Evolutionary conservation across 805 yeast species (phyloP).

Genomic region (Metschnikowia dekortorum): DNA sequence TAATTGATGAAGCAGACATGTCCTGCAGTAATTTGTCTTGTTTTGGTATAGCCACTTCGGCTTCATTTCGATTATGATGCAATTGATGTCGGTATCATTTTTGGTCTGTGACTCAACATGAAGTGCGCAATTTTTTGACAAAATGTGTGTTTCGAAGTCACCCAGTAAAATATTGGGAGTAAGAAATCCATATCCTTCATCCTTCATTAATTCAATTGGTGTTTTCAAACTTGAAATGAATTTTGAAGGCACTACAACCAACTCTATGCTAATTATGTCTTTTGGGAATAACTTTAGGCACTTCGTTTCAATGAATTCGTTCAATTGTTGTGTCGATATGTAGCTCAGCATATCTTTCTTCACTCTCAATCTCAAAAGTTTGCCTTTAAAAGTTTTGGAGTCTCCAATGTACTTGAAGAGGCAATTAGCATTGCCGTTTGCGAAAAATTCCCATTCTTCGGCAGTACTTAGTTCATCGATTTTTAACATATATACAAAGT

Average conservation of each 20-base stretch:
- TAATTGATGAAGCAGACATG: constrained; percentile 14
- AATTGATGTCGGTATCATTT: not conserved
- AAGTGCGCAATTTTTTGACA: constrained; percentile 36
- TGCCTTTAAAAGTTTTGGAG: constrained; percentile 27
- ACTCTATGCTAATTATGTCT: constrained; percentile 29
- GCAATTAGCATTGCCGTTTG: constrained; percentile 48
- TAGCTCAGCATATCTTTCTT: constrained; percentile 31
- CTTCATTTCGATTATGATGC: constrained; percentile 14
- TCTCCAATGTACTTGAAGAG: constrained; percentile 39
- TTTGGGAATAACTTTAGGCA: constrained; percentile 29
- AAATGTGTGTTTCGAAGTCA: constrained; percentile 21
- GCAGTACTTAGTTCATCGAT: constrained; percentile 4
- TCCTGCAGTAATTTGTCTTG: constrained; percentile 12
- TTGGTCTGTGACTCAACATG: constrained; percentile 13
- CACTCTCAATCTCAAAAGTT: constrained; percentile 37
- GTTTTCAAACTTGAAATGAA: constrained; percentile 28
- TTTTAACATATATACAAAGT: not conserved
- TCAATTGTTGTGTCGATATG: constrained; percentile 38
- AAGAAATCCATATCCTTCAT: constrained; percentile 42
- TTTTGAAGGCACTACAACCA: constrained; percentile 26
- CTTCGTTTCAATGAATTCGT: constrained; percentile 34
- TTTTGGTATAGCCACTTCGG: constrained; percentile 20
- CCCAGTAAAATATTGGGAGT: constrained; percentile 40
- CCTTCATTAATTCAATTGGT: constrained; percentile 27
- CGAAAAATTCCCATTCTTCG: constrained; percentile 41